These are phyloP conservation scores for Vigna radiata DNA, from an alignment of 306 rosid species.

Conservation along the genomic window DNA sequence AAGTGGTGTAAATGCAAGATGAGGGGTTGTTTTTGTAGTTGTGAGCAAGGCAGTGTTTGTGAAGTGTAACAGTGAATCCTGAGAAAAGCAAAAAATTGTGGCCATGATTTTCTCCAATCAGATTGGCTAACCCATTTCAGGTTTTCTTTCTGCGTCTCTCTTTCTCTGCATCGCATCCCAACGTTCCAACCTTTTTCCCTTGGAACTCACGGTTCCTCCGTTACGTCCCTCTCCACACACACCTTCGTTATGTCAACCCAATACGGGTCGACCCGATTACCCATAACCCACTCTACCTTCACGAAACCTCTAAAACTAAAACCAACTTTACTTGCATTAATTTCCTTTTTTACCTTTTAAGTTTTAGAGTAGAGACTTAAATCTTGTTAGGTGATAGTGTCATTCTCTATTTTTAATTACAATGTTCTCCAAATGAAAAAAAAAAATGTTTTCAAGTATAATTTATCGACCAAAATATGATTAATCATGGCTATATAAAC, in stretches of 20 bases:
- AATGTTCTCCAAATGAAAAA: too few species aligned
- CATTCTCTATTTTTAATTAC: too few species aligned
- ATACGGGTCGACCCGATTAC: constrained; percentile 7
- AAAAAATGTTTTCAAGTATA: too few species aligned
- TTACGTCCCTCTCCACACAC: constrained; percentile 45
- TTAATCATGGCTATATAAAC: too few species aligned
- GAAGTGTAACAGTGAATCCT: constrained; percentile 42
- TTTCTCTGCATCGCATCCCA: constrained; percentile 16
- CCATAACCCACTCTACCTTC: background rate
- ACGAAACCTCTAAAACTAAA: too few species aligned
- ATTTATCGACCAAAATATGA: too few species aligned
- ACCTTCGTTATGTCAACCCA: constrained; percentile 43
- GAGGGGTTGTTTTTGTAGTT: background rate
- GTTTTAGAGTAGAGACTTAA: too few species aligned
- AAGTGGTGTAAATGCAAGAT: background rate
- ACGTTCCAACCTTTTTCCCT: constrained; percentile 45
- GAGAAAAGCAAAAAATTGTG: constrained; percentile 43
- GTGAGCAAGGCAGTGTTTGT: background rate
- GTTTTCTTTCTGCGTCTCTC: background rate
- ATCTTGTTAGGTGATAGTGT: too few species aligned
- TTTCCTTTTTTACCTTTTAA: too few species aligned
- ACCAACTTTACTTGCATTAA: too few species aligned
- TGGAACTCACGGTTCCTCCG: constrained; percentile 56
- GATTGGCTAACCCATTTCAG: constrained; percentile 45
- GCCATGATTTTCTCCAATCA: constrained; percentile 50